Percentiles rank a stretch among this genome's conserved stretches.
phyloP scores from a whole-genome alignment of 768 basidiomycete species.

The Atractiella rhizophila region DNA sequence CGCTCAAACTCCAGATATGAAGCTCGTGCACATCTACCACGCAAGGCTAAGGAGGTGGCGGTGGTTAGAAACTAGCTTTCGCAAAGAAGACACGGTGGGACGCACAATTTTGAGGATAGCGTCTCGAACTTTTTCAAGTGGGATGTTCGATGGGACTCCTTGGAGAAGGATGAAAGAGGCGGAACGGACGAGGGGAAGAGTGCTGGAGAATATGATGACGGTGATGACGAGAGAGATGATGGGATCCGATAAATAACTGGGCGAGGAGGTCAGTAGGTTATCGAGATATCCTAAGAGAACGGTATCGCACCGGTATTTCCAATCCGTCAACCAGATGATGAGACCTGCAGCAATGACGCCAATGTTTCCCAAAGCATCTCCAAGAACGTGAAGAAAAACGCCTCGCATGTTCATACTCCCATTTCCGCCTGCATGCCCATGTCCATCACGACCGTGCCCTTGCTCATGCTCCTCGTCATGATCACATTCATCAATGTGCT shows the following conservation, averaged over 20 bases:
- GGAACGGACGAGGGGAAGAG: slow-evolving; percentile 57
- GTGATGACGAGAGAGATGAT: slow-evolving; percentile 82
- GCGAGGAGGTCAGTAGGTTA: no score
- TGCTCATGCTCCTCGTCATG: slow-evolving; percentile 21
- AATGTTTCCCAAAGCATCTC: slow-evolving; percentile 82
- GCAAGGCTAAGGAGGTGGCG: no score
- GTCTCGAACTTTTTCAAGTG: slow-evolving; percentile 62
- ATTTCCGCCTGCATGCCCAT: slow-evolving; percentile 15
- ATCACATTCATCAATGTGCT: slow-evolving; percentile 10
- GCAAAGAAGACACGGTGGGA: slow-evolving; percentile 66
- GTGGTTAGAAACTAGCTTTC: slow-evolving; percentile 25
- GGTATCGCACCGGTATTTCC: slow-evolving; percentile 59
- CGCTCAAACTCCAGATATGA: slow-evolving; percentile 93
- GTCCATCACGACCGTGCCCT: slow-evolving; percentile 25
- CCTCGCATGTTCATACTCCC: slow-evolving; percentile 98
- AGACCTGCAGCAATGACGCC: slow-evolving; percentile 90
- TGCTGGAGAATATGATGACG: slow-evolving; percentile 83
- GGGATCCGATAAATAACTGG: slow-evolving; percentile 85
- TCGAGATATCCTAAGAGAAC: no score
- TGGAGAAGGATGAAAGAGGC: slow-evolving; percentile 87
- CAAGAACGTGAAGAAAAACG: slow-evolving; percentile 73
- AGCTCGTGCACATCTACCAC: slow-evolving; percentile 29
- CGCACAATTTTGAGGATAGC: slow-evolving; percentile 55
- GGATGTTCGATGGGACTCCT: slow-evolving; percentile 70
- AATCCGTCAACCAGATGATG: slow-evolving; percentile 69